Evolutionary conservation across 164 flowering plant genomes (phyloP), one percentile per base, ranked within the genome.

Genomic region (Piper longum): DNA sequence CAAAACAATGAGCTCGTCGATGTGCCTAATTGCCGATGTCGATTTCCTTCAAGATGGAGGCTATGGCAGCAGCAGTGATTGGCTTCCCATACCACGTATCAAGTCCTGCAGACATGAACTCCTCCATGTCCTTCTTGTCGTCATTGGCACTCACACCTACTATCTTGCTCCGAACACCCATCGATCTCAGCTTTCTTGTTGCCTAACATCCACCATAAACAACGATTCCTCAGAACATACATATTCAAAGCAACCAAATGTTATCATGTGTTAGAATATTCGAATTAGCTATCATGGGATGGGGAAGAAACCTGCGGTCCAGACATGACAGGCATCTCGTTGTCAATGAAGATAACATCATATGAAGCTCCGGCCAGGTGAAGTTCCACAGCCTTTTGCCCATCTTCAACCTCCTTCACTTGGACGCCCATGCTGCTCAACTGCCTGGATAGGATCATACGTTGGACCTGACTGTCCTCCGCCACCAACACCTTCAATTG

Each of bases 261-360:
- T 26, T 26, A 14, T 56, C 18, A 16, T n/a, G 58, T 14, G 8
- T 7, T n/a, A 16, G 18, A 19, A 13, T 4, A 54, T 54, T 4
- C 0, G 16, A n/a, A 16, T 11, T 18, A 18, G 4, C 39, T 5
- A 9, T 4, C 18, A 11, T 40, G 4, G 7, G 9, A 57, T 36
- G 19, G 59, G 40, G 17, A 57, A 39, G 12, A 4, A 9, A 57
- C 60, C 60, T 57, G 60, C 4, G 60, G 60, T 0, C 60, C 60
- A 14, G 39, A 14, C 60, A 57, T 57, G 60, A 57, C 41, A 14
- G 60, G 60, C 60, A 57, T 57, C 41, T 57, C 60, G 14, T 26
- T 57, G 36, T 57, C 60, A 13, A 57, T 57, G 60, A 57, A 57
- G 60, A 57, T 57, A 1, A 57, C 16, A 57, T 57, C 60, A 36